phyloP scores from a whole-genome alignment of 345 rosid species.

The Leavenworthia alabamica region DNA sequence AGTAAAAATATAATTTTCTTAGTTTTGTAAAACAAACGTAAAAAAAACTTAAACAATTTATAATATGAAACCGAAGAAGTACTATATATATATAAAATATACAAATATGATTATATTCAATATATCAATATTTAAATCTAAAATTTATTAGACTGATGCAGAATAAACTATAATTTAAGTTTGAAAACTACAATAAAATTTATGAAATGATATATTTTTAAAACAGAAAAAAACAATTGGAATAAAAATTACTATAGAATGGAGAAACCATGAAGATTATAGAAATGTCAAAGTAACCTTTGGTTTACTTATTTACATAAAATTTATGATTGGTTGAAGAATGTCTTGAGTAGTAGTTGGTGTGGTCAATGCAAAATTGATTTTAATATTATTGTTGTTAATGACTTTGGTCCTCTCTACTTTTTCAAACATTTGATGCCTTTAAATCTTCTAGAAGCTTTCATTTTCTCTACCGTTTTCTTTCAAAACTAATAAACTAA shows the following conservation, averaged over 20 bases:
- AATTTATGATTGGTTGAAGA: no score
- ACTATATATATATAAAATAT: no score
- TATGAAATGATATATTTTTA: neutral
- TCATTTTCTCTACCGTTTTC: neutral
- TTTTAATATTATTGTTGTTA: neutral
- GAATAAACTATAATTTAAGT: neutral
- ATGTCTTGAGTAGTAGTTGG: no score
- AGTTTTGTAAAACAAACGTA: no score
- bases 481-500: neutral
- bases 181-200: neutral
- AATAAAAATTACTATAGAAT: neutral
- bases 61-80: no score
- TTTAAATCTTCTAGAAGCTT: slow-evolving; percentile 12
- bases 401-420: neutral
- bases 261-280: neutral
- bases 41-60: no score
- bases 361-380: slow-evolving; percentile 19
- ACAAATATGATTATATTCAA: neutral
- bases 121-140: neutral
- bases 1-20: no score
- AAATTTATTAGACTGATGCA: neutral
- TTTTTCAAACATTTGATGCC: neutral
- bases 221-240: neutral
- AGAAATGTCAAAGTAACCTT: no score
- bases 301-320: no score